Conservation (phyloP, 169 alveolate genomes). For the Babesia ovata region DNA sequence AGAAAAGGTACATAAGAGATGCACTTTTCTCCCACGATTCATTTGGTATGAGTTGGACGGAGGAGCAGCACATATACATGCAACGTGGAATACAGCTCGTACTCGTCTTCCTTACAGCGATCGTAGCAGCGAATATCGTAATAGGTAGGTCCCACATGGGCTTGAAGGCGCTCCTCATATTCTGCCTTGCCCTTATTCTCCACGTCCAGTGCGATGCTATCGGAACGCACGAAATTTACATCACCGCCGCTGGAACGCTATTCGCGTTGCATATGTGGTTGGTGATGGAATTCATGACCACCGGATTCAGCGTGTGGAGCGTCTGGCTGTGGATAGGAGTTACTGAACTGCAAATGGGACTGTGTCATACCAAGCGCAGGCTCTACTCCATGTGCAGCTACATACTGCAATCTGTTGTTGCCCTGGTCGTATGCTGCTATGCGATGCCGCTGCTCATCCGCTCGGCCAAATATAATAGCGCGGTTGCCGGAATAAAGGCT, state of each 20-base stretch:
- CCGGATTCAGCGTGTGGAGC: conserved; percentile 48
- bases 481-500: conserved; percentile 14
- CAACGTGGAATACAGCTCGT: conserved; percentile 4
- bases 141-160: conserved; percentile 5
- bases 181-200: conserved; percentile 29
- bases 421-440: conserved; percentile 1
- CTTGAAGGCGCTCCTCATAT: conserved; percentile 34
- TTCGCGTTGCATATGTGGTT: conserved; percentile 42
- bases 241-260: conserved; percentile 26
- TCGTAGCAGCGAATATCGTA: conserved; percentile 2
- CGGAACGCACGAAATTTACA: background rate
- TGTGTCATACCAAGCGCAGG: conserved; percentile 9
- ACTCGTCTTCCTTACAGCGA: background rate
- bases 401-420: conserved; percentile 40
- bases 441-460: conserved; percentile 17
- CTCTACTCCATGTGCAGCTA: conserved; percentile 11
- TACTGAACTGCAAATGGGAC: conserved; percentile 43
- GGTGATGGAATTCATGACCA: conserved; percentile 38
- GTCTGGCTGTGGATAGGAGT: conserved; percentile 45
- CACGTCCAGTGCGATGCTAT: conserved; percentile 51
- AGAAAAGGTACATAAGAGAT: conserved; percentile 5
- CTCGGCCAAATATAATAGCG: background rate
- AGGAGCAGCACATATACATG: background rate
- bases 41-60: background rate
- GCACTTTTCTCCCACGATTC: background rate